phyloP scores from a whole-genome alignment of 2,329 filamentous ascomycete genomes.

The Xenoacremonium recifei region DNA sequence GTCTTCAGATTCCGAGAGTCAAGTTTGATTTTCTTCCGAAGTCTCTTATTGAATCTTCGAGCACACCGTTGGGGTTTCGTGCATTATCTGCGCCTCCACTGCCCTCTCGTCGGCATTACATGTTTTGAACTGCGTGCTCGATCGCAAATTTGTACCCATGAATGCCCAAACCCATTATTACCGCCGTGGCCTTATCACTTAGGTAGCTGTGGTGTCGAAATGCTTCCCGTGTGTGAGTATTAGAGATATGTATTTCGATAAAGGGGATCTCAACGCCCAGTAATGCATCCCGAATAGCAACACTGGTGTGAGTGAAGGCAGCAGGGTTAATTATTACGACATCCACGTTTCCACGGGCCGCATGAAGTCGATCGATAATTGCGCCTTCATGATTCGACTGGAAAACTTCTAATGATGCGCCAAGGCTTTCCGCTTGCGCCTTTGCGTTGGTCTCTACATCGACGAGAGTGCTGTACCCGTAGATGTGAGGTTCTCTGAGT shows the following conservation, averaged over 20 bases:
- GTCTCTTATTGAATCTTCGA: too few species aligned
- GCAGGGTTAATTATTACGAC: constrained; percentile 75
- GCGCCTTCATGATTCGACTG: constrained; percentile 79
- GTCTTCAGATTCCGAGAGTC: too few species aligned
- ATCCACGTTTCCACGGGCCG: constrained; percentile 56
- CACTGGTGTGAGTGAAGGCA: constrained; percentile 73
- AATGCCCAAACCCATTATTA: constrained; percentile 68
- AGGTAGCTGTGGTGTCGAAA: constrained; percentile 71
- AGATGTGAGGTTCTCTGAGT: constrained; percentile 70
- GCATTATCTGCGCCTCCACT: too few species aligned
- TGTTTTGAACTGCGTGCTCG: constrained; percentile 51
- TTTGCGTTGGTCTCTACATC: constrained; percentile 55
- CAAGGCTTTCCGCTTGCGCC: constrained; percentile 47
- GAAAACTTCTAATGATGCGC: constrained; percentile 54
- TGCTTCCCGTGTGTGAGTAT: constrained; percentile 69
- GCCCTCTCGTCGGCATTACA: too few species aligned
- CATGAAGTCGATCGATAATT: constrained; percentile 71
- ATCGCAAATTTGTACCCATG: constrained; percentile 62
- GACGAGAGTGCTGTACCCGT: constrained; percentile 66
- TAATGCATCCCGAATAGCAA: constrained; percentile 73
- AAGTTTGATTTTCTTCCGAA: too few species aligned
- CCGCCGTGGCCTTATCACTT: constrained; percentile 71
- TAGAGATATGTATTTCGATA: constrained; percentile 74
- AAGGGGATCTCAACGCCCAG: constrained; percentile 69
- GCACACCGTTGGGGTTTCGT: too few species aligned